Evolutionary conservation across 345 rosid genomes (phyloP).

Genomic region (Citrus medica): DNA sequence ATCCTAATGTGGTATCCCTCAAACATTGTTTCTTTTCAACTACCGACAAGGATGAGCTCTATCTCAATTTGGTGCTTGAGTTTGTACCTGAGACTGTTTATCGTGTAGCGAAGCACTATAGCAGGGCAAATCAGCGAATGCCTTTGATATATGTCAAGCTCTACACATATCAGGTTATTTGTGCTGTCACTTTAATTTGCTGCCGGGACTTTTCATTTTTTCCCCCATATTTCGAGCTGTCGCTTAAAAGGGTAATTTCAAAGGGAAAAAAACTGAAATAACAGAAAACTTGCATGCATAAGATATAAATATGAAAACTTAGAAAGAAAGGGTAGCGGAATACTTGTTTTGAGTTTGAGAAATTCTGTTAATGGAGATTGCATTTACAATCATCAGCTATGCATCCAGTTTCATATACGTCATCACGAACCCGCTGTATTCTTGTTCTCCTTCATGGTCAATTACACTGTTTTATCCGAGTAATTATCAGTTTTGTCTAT

Average conservation of each 20-base stretch:
- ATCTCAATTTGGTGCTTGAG: slow-evolving; percentile 21
- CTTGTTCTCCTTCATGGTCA: not conserved
- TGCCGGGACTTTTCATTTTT: not conserved
- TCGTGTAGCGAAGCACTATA: slow-evolving; percentile 22
- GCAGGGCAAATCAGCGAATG: slow-evolving; percentile 20
- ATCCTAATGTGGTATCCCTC: slow-evolving; percentile 24
- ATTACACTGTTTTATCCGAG: not conserved
- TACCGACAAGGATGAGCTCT: slow-evolving; percentile 20
- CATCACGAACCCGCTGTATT: not conserved
- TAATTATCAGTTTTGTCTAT: not conserved
- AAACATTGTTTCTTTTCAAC: slow-evolving; percentile 22
- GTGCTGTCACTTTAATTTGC: not conserved
- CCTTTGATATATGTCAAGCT: slow-evolving; percentile 23
- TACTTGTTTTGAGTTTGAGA: not conserved
- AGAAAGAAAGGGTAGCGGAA: not conserved
- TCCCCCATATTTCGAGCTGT: too few relatives aligned
- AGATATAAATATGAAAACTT: not conserved
- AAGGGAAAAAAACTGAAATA: not conserved
- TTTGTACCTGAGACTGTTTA: slow-evolving; percentile 24
- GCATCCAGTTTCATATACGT: not conserved
- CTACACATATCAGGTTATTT: slow-evolving; percentile 21
- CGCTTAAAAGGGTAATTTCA: too few relatives aligned
- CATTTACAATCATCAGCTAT: not conserved
- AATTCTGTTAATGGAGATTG: not conserved
- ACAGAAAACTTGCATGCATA: not conserved